These are phyloP conservation scores for Thelephora aurantiotincta DNA, from an alignment of 768 basidiomycete genomes.

Conservation along the genomic window DNA sequence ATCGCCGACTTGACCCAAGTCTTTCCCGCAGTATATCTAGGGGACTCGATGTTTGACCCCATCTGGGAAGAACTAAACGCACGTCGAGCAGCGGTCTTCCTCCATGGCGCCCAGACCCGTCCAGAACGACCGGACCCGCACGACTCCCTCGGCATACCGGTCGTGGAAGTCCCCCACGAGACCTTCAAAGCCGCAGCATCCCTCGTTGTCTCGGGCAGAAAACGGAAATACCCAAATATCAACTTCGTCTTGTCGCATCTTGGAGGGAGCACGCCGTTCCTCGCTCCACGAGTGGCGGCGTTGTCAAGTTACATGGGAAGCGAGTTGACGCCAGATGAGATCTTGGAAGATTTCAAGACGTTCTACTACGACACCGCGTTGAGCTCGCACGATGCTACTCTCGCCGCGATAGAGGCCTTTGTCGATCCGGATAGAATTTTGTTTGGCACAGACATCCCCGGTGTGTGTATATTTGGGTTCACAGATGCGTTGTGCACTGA, in stretches of 20 bases:
- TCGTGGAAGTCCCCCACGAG: constrained; percentile 67
- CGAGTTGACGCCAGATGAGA: constrained; percentile 43
- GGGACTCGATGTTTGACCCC: constrained; percentile 45
- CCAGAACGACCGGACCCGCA: constrained; percentile 54
- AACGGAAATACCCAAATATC: constrained; percentile 42
- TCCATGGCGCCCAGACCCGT: constrained; percentile 58
- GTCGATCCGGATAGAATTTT: constrained; percentile 36
- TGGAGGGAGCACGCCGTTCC: constrained; percentile 52
- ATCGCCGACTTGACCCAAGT: not conserved
- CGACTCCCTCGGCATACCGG: constrained; percentile 48
- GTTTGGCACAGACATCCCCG: constrained; percentile 70
- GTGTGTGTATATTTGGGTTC: constrained; percentile 21
- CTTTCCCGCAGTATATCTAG: constrained; percentile 42
- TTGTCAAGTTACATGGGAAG: constrained; percentile 63
- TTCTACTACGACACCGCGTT: constrained; percentile 71
- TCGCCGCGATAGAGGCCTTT: constrained; percentile 37
- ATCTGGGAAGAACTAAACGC: constrained; percentile 60
- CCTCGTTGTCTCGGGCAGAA: constrained; percentile 58
- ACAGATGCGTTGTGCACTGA: not conserved
- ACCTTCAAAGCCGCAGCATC: constrained; percentile 74
- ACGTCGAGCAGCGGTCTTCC: constrained; percentile 47
- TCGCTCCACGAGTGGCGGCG: constrained; percentile 56
- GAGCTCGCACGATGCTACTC: constrained; percentile 37
- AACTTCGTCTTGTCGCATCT: constrained; percentile 62
- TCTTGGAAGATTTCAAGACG: constrained; percentile 49